These are phyloP conservation scores for Cytospora chrysosperma DNA, from an alignment of 2,329 filamentous ascomycete genomes.

Conservation along the genomic window DNA sequence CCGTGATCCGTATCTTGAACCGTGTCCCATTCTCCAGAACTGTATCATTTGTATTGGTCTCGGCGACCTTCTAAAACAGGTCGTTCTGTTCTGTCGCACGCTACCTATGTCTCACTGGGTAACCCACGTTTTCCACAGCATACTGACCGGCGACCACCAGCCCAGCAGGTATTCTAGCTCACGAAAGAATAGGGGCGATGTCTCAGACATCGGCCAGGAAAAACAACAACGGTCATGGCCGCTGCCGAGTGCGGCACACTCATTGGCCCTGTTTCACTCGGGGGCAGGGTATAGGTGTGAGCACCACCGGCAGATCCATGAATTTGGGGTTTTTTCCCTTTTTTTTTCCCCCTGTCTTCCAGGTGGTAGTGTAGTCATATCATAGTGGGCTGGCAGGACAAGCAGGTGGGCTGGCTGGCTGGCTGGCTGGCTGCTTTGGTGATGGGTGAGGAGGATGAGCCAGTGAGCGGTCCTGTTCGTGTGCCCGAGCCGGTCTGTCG, in stretches of 20 bases:
- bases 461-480: background rate
- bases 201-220: background rate
- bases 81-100: background rate
- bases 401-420: background rate
- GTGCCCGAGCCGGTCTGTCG: constrained; percentile 5
- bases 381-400: background rate
- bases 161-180: background rate
- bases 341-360: background rate
- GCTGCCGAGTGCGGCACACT: background rate
- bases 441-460: background rate
- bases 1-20: background rate
- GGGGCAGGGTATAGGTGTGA: background rate
- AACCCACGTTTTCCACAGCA: background rate
- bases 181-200: background rate
- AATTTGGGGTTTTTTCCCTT: background rate
- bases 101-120: background rate
- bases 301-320: background rate
- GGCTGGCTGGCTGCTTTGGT: too few species aligned
- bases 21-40: background rate
- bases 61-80: background rate
- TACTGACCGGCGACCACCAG: background rate
- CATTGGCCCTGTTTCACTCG: background rate
- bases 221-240: background rate
- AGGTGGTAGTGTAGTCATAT: background rate
- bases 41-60: background rate